Percentiles rank a stretch among this genome's conserved stretches.
Evolutionary conservation across 176 grass and related monocot species (phyloP).

Genomic region (Oryza officinalis): DNA sequence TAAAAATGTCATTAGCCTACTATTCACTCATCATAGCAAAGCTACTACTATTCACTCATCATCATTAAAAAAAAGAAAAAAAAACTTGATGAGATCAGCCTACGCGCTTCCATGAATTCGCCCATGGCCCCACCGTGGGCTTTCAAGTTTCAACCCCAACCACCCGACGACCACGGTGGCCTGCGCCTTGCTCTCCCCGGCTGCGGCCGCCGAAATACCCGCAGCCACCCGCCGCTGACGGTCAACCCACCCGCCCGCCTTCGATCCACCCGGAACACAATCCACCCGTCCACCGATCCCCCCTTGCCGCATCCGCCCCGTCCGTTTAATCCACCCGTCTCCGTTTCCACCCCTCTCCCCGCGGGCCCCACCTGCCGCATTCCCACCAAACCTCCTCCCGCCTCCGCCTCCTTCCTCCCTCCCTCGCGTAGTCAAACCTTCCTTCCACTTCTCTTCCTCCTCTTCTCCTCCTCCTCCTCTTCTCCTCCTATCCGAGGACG

Average conservation of each 20-base stretch:
- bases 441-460: not conserved
- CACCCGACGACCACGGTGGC: slow-evolving; percentile 2
- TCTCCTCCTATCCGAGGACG: not conserved
- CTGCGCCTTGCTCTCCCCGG: not conserved
- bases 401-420: not conserved
- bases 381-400: slow-evolving; percentile 24
- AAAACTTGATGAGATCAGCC: not conserved
- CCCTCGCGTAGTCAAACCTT: slow-evolving; percentile 49
- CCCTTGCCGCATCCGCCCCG: not conserved
- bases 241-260: not conserved
- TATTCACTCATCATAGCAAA: too few species aligned
- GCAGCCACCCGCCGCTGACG: not conserved
- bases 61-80: not conserved
- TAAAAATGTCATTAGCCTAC: too few species aligned
- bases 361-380: slow-evolving; percentile 25
- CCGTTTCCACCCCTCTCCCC: not conserved
- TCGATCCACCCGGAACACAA: too few species aligned
- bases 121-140: not conserved
- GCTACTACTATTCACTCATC: too few species aligned
- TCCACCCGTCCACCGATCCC: not conserved
- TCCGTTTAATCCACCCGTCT: not conserved
- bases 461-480: not conserved
- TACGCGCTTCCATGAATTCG: not conserved
- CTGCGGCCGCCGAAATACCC: not conserved
- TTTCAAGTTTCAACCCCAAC: not conserved